phyloP scores from a whole-genome alignment of 1,284 basidiomycete species.

The Sporisorium sorghi region DNA sequence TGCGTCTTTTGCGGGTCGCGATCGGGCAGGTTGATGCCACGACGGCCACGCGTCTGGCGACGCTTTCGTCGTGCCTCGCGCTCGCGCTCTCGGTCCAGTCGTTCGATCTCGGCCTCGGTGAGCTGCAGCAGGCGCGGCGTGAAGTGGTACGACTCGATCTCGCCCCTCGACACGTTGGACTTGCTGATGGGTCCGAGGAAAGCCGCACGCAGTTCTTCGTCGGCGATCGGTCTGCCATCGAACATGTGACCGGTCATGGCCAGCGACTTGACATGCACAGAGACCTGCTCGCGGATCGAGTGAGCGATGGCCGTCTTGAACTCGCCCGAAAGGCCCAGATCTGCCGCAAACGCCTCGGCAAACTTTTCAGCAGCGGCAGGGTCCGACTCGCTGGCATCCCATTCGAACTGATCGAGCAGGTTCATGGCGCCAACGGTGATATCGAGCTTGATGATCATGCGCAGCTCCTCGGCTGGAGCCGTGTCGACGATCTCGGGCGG shows the following conservation, averaged over 20 bases:
- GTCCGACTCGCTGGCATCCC: slow-evolving; percentile 84
- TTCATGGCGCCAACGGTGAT: slow-evolving; percentile 94
- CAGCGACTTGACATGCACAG: slow-evolving; percentile 89
- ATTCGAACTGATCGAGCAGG: slow-evolving; percentile 96
- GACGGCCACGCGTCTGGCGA: slow-evolving; percentile 85
- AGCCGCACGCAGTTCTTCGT: slow-evolving; percentile 90
- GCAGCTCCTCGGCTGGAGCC: slow-evolving; percentile 75
- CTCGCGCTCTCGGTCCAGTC: slow-evolving; percentile 91
- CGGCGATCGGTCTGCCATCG: slow-evolving; percentile 81
- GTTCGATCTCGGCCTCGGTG: slow-evolving; percentile 83
- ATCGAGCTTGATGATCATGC: slow-evolving; percentile 93
- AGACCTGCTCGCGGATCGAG: slow-evolving; percentile 93
- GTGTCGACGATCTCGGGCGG: slow-evolving; percentile 39
- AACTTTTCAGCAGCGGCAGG: slow-evolving; percentile 89
- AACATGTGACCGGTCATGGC: slow-evolving; percentile 89
- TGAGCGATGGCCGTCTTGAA: slow-evolving; percentile 91
- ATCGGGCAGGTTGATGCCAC: slow-evolving; percentile 90
- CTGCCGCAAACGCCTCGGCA: slow-evolving; percentile 85
- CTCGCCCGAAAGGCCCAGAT: slow-evolving; percentile 90
- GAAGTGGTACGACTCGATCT: slow-evolving; percentile 75
- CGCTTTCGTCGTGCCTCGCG: slow-evolving; percentile 87
- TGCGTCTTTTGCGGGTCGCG: slow-evolving; percentile 91
- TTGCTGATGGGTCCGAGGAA: slow-evolving; percentile 81
- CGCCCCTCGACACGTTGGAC: slow-evolving; percentile 73
- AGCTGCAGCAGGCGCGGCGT: slow-evolving; percentile 91